phyloP scores from a whole-genome alignment of 768 basidiomycete genomes.

The Hypholoma sublateritium region DNA sequence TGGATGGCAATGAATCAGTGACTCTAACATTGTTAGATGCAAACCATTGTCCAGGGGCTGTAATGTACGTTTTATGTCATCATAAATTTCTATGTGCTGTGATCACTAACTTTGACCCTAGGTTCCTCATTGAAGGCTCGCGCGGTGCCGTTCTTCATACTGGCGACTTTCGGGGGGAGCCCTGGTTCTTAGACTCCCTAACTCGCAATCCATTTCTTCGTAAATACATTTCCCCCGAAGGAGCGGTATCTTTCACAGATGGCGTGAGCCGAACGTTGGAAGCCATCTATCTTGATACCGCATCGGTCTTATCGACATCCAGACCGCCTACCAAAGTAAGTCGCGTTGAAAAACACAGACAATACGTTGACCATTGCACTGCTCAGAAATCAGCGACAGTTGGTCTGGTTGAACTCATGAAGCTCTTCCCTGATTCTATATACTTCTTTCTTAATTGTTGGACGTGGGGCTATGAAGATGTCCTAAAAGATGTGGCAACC shows the following conservation, averaged over 20 bases:
- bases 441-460: conserved; percentile 90
- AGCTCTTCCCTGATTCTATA: conserved; percentile 59
- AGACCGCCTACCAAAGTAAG: conserved; percentile 62
- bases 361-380: not conserved
- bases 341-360: too few species aligned
- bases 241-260: not conserved
- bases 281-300: conserved; percentile 84
- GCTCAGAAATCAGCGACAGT: conserved; percentile 61
- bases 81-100: not conserved
- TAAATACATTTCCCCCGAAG: conserved; percentile 52
- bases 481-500: conserved; percentile 72
- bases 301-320: conserved; percentile 52
- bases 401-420: conserved; percentile 71
- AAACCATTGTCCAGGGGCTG: conserved; percentile 93
- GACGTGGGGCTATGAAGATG: conserved; percentile 97
- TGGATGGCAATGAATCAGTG: conserved; percentile 58
- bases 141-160: conserved; percentile 82
- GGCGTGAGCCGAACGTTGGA: conserved; percentile 51
- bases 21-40: conserved; percentile 84
- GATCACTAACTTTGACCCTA: conserved; percentile 23
- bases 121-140: conserved; percentile 81
- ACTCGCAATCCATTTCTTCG: conserved; percentile 69
- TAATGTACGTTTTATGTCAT: conserved; percentile 59
- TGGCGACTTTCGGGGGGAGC: conserved; percentile 90
- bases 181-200: conserved; percentile 71